phyloP scores from a whole-genome alignment of 1,139 yeast genomes.

The Hyphopichia wangnamkhiaoensis region DNA sequence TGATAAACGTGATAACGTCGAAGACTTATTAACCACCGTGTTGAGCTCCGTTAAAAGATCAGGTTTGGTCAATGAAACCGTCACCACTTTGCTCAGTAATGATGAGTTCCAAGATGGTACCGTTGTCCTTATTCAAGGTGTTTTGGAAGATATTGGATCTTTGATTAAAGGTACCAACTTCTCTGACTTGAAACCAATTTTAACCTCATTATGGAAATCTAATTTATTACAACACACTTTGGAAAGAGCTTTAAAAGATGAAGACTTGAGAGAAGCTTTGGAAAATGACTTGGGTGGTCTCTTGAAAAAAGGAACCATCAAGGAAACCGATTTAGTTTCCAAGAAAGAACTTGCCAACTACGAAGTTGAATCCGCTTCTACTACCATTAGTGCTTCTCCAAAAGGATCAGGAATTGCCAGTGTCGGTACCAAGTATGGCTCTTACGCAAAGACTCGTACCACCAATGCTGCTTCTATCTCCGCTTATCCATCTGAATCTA shows the following conservation, averaged over 20 bases:
- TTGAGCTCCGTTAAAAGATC: slow-evolving; percentile 30
- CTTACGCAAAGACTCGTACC: slow-evolving; percentile 3
- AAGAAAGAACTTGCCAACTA: slow-evolving; percentile 9
- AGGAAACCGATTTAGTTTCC: slow-evolving; percentile 16
- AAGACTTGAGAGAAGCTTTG: slow-evolving; percentile 25
- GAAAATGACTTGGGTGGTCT: slow-evolving; percentile 20
- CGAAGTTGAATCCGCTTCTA: slow-evolving; percentile 2
- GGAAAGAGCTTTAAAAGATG: slow-evolving; percentile 26
- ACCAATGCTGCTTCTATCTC: slow-evolving; percentile 5
- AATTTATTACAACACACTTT: slow-evolving; percentile 28
- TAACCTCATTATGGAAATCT: slow-evolving; percentile 23
- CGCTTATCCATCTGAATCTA: slow-evolving; percentile 2
- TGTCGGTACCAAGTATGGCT: not conserved
- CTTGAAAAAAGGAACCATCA: slow-evolving; percentile 15
- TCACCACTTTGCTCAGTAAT: slow-evolving; percentile 27
- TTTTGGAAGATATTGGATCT: slow-evolving; percentile 25
- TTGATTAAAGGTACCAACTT: slow-evolving; percentile 15
- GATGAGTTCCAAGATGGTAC: slow-evolving; percentile 29
- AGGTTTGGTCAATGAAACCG: slow-evolving; percentile 28
- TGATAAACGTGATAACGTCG: slow-evolving; percentile 34
- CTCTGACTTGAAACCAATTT: slow-evolving; percentile 23
- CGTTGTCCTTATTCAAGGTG: slow-evolving; percentile 26
- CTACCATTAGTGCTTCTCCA: slow-evolving; percentile 3
- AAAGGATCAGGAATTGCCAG: slow-evolving; percentile 4
- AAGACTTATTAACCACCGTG: slow-evolving; percentile 35